Evolutionary conservation across 345 rosid species (phyloP).

Genomic region (Microthlaspi erraticum): DNA sequence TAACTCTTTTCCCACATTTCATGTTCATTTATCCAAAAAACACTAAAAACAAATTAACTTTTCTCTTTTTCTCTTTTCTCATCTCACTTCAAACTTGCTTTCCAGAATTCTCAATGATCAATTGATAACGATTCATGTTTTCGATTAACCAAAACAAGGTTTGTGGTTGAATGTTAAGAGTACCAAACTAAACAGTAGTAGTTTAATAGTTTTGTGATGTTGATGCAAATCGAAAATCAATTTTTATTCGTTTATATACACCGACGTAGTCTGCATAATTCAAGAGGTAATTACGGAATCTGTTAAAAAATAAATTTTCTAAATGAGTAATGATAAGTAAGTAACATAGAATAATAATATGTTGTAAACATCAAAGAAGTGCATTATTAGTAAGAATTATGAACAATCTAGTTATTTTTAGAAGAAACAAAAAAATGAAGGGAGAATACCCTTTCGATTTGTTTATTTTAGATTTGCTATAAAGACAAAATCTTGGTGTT

Average conservation of each 20-base stretch:
- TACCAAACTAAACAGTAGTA: not conserved
- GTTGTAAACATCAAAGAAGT: not conserved
- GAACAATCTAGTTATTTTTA: not conserved
- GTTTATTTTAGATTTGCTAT: constrained; percentile 9
- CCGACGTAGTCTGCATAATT: no score
- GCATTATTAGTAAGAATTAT: not conserved
- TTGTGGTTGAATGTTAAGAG: constrained; percentile 11
- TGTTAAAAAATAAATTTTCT: no score
- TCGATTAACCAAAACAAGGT: constrained; percentile 3
- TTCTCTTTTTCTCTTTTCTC: no score
- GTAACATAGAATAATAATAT: not conserved
- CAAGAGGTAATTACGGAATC: no score
- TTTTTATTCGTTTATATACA: no score
- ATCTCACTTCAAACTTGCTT: constrained; percentile 17
- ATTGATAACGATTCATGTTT: constrained; percentile 10
- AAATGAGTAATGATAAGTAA: no score
- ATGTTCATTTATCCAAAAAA: constrained; percentile 40
- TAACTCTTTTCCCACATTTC: constrained; percentile 36
- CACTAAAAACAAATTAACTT: constrained; percentile 28
- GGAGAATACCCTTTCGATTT: constrained; percentile 9
- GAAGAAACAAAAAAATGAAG: not conserved
- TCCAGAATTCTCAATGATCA: constrained; percentile 19
- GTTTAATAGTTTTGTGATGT: not conserved
- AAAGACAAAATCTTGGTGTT: constrained; percentile 38
- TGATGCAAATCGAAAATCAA: not conserved